These are phyloP conservation scores for Trichosporon sp. DNA, from an alignment of 1,284 basidiomycete species.

Conservation along the genomic window DNA sequence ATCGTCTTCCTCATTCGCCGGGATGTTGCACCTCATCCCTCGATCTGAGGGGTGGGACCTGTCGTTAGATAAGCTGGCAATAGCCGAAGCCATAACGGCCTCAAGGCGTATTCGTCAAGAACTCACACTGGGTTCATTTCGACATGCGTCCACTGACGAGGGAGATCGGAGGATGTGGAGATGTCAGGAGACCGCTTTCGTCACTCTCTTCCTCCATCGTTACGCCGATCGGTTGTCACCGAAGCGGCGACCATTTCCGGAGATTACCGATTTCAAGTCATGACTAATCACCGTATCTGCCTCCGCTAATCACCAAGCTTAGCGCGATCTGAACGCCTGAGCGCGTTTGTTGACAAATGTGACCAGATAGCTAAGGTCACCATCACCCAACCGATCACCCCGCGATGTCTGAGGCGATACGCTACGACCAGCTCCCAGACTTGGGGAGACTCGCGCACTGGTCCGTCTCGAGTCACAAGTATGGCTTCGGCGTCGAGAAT, in stretches of 20 bases:
- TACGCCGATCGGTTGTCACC: slow-evolving; percentile 14
- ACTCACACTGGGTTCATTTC: slow-evolving; percentile 28
- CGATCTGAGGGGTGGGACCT: slow-evolving; percentile 36
- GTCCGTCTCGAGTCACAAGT: slow-evolving; percentile 97
- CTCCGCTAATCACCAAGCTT: background rate
- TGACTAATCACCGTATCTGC: background rate
- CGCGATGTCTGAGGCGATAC: slow-evolving; percentile 3
- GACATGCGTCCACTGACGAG: background rate
- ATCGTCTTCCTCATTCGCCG: slow-evolving; percentile 30
- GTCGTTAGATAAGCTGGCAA: slow-evolving; percentile 8
- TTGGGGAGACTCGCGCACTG: slow-evolving; percentile 73
- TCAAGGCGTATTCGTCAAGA: too few relatives aligned
- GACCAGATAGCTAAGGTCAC: background rate
- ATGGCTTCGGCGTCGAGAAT: slow-evolving; percentile 92
- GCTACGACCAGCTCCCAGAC: slow-evolving; percentile 35
- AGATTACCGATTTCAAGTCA: background rate
- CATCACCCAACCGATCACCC: background rate
- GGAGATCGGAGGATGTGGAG: background rate
- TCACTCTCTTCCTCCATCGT: background rate
- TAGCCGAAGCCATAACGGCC: too few relatives aligned
- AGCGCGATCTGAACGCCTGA: background rate
- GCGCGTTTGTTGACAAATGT: background rate
- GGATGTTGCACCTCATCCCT: slow-evolving; percentile 31
- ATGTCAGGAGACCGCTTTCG: background rate
- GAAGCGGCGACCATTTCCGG: slow-evolving; percentile 7